Base-by-base conservation (phyloP, 768 basidiomycete genomes). In the Tylopilus cervinicoccineus region DNA sequence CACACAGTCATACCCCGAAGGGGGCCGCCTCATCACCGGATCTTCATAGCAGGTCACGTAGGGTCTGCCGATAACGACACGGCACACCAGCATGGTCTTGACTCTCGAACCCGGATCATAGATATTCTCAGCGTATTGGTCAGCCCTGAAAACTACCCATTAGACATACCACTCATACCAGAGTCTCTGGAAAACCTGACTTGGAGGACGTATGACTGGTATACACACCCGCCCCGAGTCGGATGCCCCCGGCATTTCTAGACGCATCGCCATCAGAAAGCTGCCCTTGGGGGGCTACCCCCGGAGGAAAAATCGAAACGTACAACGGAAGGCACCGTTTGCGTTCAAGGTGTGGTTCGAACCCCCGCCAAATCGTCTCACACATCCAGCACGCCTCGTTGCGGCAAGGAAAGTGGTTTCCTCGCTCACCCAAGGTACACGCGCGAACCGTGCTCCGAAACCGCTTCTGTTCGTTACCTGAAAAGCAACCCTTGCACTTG, bases 191-290 rank as follows among this genome's bases (percentile, higher is more conserved):
- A 29, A 24, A 31, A 19, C n/a, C 51, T 45, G 0, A 65, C 62
- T 63, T 65, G 32, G 60, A 60, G 26, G 63, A 60, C 1, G 52
- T 20, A 7, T 33, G 34, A 13, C 47, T 62, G 3, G 62, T 57
- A 24, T 63, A 65, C 19, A 63, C 52, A 20, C 62, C 62, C 11
- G 60, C 60, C 1, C 63, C 63, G 3, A 63, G 56, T 38, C 61
- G 52, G 8, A 62, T 53, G 3, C 62, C 62, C 9, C 5, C 1
- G 2, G 39, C 51, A n/a, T 48, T n/a, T 31, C 59, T 62, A 24
- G 26, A 31, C 4, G 2, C 12, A 6, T 17, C 8, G 4, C 6
- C 0, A 38, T 59, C 49, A 59, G 59, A 48, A 53, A 29, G 16
- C 10, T 3, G 17, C 17, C 17, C n/a, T 24, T n/a, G n/a, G n/a